Percentiles rank a stretch among this genome's conserved stretches.
These are phyloP conservation scores for Peterozyma xylosa DNA, from an alignment of 805 yeast species.

Conservation along the genomic window DNA sequence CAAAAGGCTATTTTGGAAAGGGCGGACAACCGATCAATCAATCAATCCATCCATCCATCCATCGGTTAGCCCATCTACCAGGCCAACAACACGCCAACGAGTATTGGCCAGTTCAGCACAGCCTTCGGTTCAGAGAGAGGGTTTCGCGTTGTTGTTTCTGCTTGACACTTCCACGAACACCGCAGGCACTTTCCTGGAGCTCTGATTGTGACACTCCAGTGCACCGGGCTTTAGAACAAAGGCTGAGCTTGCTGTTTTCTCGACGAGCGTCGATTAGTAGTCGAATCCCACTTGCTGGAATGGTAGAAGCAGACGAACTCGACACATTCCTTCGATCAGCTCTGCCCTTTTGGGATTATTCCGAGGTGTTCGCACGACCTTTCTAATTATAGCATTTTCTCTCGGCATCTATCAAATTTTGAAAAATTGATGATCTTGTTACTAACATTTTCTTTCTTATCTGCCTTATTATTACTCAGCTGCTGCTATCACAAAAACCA, in stretches of 20 bases:
- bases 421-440: not conserved
- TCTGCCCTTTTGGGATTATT: not conserved
- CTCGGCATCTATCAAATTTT: not conserved
- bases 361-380: constrained; percentile 3
- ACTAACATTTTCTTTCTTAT: constrained; percentile 1
- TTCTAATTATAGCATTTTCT: not conserved
- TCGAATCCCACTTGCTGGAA: not conserved
- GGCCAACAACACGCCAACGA: too few relatives aligned
- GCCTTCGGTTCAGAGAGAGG: not conserved
- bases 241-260: too few relatives aligned
- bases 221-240: too few relatives aligned
- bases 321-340: not conserved
- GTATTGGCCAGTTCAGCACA: too few relatives aligned
- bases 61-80: not conserved
- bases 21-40: not conserved
- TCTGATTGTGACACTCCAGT: not conserved
- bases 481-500: constrained; percentile 49
- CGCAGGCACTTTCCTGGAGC: not conserved
- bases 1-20: not conserved
- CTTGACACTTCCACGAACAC: constrained; percentile 1
- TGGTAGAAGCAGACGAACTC: not conserved
- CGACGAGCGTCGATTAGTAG: too few relatives aligned
- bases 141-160: constrained; percentile 5
- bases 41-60: not conserved
- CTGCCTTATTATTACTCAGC: constrained; percentile 13